Evolutionary conservation across 768 basidiomycete species (phyloP).

Genomic region (Neoboletus magnificus): DNA sequence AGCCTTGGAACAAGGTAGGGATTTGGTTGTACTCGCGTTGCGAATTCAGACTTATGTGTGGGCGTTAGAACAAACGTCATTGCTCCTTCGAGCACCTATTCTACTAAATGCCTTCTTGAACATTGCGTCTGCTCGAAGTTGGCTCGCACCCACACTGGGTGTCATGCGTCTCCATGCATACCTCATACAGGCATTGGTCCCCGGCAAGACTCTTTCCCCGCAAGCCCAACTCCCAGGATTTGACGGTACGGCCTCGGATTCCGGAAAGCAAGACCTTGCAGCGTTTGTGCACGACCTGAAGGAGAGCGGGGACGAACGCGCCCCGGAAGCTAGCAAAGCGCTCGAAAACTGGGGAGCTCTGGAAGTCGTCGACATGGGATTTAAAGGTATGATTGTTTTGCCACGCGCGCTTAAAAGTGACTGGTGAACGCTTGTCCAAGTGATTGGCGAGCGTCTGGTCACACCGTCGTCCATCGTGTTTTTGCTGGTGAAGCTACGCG

Average conservation of each 20-base stretch:
- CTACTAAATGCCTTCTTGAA: conserved; percentile 79
- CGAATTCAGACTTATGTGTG: background rate
- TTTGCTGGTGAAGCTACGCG: conserved; percentile 77
- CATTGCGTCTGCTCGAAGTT: conserved; percentile 82
- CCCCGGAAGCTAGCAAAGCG: conserved; percentile 44
- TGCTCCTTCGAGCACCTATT: conserved; percentile 70
- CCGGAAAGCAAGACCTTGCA: conserved; percentile 20
- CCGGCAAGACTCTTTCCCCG: conserved; percentile 41
- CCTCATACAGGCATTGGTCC: conserved; percentile 78
- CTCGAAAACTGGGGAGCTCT: conserved; percentile 68
- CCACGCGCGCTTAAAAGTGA: background rate
- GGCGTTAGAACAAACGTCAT: conserved; percentile 60
- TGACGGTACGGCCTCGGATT: conserved; percentile 35
- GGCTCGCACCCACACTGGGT: conserved; percentile 76
- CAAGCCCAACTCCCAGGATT: conserved; percentile 82
- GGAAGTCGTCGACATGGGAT: conserved; percentile 77
- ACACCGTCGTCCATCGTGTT: conserved; percentile 87
- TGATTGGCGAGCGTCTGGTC: conserved; percentile 86
- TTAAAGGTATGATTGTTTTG: conserved; percentile 62
- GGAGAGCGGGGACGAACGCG: conserved; percentile 15
- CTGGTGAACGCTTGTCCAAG: conserved; percentile 38
- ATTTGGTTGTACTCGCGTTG: conserved; percentile 1
- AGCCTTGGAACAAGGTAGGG: conserved; percentile 61
- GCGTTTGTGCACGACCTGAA: conserved; percentile 17
- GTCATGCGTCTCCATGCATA: conserved; percentile 82